These are phyloP conservation scores for Penicilliopsis zonata DNA, from an alignment of 495 filamentous ascomycete species.

Conservation along the genomic window DNA sequence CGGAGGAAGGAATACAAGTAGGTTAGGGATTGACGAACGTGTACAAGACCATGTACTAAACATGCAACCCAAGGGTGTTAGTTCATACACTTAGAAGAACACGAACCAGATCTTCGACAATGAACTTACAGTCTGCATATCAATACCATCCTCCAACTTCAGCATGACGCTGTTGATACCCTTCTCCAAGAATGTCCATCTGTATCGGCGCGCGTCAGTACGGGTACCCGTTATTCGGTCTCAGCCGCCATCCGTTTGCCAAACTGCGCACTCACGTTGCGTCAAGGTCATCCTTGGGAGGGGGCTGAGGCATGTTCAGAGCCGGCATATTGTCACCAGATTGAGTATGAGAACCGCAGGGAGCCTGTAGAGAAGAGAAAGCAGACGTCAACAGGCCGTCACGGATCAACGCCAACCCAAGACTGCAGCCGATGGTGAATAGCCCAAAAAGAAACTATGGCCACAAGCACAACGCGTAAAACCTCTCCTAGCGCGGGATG, in stretches of 20 bases:
- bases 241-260: not conserved
- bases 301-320: conserved; percentile 33
- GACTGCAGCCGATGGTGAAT: too few relatives aligned
- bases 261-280: conserved; percentile 52
- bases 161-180: conserved; percentile 90
- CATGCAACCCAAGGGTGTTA: conserved; percentile 6
- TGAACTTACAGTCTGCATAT: conserved; percentile 66
- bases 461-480: not conserved
- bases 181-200: conserved; percentile 79
- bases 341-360: too few relatives aligned
- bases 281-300: conserved; percentile 71
- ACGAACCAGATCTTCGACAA: not conserved
- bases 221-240: too few relatives aligned
- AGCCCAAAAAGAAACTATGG: not conserved
- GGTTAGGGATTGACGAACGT: conserved; percentile 46
- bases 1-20: conserved; percentile 6
- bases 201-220: too few relatives aligned
- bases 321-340: conserved; percentile 24
- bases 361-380: too few relatives aligned
- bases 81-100: not conserved
- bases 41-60: conserved; percentile 93
- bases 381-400: too few relatives aligned
- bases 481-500: not conserved
- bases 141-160: conserved; percentile 79
- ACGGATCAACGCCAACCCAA: too few relatives aligned